Conservation (phyloP, 331 rosid genomes). For the Phaseolus coccineus region DNA sequence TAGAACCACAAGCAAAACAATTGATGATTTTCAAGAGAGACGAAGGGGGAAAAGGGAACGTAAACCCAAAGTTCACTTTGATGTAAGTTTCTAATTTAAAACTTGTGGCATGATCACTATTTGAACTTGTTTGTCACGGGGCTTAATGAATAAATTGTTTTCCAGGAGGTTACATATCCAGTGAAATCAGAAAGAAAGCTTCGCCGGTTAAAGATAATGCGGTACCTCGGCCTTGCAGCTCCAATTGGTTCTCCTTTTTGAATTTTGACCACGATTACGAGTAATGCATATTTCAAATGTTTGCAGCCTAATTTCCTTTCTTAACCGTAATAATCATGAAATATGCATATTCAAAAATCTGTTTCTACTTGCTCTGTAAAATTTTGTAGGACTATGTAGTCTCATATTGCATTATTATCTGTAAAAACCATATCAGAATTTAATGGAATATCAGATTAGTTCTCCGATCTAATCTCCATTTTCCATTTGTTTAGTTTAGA, state of each 20-base stretch:
- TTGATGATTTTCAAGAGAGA: conserved; percentile 53
- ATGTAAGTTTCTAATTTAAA: conserved; percentile 56
- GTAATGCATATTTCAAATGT: conserved; percentile 30
- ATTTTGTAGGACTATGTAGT: conserved; percentile 2
- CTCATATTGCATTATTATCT: conserved; percentile 5
- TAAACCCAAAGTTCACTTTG: conserved; percentile 73
- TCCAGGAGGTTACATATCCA: conserved; percentile 59
- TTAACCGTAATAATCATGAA: background rate
- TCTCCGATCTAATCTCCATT: conserved; percentile 12
- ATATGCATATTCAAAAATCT: conserved; percentile 10
- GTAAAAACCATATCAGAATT: conserved; percentile 7
- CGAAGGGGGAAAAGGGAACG: conserved; percentile 76
- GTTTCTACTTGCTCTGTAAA: conserved; percentile 15
- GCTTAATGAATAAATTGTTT: conserved; percentile 41
- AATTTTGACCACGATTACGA: conserved; percentile 21
- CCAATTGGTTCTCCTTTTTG: conserved; percentile 79
- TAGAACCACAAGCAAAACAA: conserved; percentile 61
- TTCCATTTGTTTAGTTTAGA: background rate
- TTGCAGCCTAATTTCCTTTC: conserved; percentile 5
- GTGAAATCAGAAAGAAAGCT: conserved; percentile 53
- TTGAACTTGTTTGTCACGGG: conserved; percentile 1
- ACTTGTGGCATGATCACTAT: conserved; percentile 24
- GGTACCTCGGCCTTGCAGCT: conserved; percentile 72
- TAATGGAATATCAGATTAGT: conserved; percentile 8
- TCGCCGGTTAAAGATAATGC: conserved; percentile 79